A percentile compares a stretch with the other conserved stretches of the same genome.
phyloP scores from a whole-genome alignment of 345 rosid species.

The Trapa bicornis region DNA sequence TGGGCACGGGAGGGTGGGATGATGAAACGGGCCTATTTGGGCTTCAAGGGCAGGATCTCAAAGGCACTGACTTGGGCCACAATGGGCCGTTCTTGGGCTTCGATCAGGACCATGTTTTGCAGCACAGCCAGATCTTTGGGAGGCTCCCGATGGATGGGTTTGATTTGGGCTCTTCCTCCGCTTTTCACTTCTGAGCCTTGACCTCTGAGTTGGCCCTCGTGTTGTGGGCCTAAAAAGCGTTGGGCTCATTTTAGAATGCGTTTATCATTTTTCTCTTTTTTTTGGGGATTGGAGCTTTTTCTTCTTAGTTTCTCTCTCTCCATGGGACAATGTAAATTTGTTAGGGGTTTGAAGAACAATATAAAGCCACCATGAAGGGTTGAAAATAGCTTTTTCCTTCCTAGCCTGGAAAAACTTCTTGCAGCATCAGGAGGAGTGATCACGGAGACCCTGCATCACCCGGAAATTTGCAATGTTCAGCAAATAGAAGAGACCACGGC shows the following conservation, averaged over 20 bases:
- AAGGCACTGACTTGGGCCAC: slow-evolving; percentile 4
- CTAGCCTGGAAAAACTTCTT: no score
- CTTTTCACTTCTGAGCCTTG: slow-evolving; percentile 5
- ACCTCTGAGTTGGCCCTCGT: neutral
- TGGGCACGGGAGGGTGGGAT: slow-evolving; percentile 20
- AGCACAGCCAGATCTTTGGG: slow-evolving; percentile 21
- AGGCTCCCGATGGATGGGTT: slow-evolving; percentile 21
- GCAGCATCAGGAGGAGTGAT: no score
- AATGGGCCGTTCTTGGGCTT: slow-evolving; percentile 18
- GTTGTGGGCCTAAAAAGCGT: neutral
- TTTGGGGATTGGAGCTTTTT: no score
- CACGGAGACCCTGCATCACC: no score
- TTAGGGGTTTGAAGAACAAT: neutral
- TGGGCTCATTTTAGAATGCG: neutral
- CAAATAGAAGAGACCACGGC: neutral
- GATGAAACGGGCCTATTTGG: slow-evolving; percentile 21
- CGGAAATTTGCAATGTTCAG: neutral
- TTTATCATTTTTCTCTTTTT: neutral
- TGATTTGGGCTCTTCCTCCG: slow-evolving; percentile 30
- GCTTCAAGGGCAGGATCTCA: slow-evolving; percentile 10
- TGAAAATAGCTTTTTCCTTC: no score
- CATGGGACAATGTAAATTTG: neutral
- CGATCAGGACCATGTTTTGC: slow-evolving; percentile 17
- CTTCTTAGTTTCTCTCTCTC: no score
- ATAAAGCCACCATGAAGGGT: neutral